A percentile compares a stretch with the other conserved stretches of the same genome.
phyloP scores from a whole-genome alignment of 2,329 filamentous ascomycete genomes.

The Pezicula neosporulosa region DNA sequence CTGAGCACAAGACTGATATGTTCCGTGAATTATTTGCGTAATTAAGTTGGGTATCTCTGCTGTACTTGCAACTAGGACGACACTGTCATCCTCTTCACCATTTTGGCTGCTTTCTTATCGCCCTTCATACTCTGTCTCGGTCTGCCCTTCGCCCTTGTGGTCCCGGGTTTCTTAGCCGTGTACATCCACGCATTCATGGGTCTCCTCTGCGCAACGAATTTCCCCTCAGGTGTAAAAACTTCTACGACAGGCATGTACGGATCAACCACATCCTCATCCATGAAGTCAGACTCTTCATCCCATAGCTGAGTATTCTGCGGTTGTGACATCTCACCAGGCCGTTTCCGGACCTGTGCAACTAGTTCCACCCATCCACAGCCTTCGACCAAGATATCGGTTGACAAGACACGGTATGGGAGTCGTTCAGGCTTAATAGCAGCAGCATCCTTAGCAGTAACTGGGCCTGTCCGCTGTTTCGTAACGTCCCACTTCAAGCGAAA shows the following conservation, averaged over 20 bases:
- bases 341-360: constrained; percentile 72
- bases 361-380: constrained; percentile 93
- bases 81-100: constrained; percentile 17
- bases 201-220: constrained; percentile 62
- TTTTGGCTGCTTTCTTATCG: constrained; percentile 49
- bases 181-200: constrained; percentile 70
- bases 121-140: constrained; percentile 71
- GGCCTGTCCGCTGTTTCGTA: constrained; percentile 73
- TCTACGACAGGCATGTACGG: constrained; percentile 69
- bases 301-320: constrained; percentile 13
- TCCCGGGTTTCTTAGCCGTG: constrained; percentile 51
- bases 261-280: constrained; percentile 19
- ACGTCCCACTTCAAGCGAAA: constrained; percentile 79
- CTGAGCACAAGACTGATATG: too few species aligned
- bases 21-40: background rate
- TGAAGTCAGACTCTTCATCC: constrained; percentile 10
- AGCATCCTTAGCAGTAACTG: constrained; percentile 61
- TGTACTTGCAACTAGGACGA: background rate
- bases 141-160: constrained; percentile 47
- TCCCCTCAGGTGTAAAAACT: constrained; percentile 82
- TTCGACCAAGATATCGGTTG: constrained; percentile 83
- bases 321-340: constrained; percentile 33
- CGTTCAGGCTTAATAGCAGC: constrained; percentile 60
- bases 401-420: constrained; percentile 76
- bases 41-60: background rate